Evolutionary conservation across 2,329 filamentous ascomycete species (phyloP).

Genomic region (Cercospora brassicicola): DNA sequence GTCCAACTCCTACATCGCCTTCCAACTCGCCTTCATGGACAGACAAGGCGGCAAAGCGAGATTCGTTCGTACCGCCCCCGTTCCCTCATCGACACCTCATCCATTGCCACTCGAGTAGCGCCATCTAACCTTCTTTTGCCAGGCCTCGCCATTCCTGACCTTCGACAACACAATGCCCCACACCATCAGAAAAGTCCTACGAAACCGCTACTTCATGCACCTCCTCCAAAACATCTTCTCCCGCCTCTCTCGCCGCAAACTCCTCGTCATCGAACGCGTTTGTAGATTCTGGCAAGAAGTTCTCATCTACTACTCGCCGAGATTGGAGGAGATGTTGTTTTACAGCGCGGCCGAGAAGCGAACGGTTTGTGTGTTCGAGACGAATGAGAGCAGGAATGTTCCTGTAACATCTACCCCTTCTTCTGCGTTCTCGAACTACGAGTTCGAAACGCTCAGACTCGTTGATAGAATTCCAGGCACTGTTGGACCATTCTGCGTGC

Average conservation of each 20-base stretch:
- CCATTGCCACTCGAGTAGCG: not conserved
- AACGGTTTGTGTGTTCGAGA: not conserved
- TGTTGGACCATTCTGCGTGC: not conserved
- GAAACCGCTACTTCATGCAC: not conserved
- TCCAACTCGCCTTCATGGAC: not conserved
- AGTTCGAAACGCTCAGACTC: not conserved
- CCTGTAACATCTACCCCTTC: not conserved
- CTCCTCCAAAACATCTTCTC: not conserved
- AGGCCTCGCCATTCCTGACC: not conserved
- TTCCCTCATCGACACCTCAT: not conserved
- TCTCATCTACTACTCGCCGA: not conserved
- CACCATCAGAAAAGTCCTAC: not conserved
- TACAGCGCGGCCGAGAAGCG: not conserved
- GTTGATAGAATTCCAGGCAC: too few relatives aligned
- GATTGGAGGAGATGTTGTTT: not conserved
- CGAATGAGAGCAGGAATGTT: not conserved
- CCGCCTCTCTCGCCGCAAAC: not conserved
- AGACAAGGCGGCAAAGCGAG: not conserved
- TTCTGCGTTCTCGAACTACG: not conserved
- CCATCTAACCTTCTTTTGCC: not conserved
- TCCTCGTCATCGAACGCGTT: constrained; percentile 1
- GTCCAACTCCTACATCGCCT: not conserved
- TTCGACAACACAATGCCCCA: not conserved
- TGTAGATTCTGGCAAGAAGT: not conserved
- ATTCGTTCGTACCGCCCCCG: not conserved